Evolutionary conservation across 2,329 filamentous ascomycete species (phyloP).

Genomic region (Hypoxylon sp.): DNA sequence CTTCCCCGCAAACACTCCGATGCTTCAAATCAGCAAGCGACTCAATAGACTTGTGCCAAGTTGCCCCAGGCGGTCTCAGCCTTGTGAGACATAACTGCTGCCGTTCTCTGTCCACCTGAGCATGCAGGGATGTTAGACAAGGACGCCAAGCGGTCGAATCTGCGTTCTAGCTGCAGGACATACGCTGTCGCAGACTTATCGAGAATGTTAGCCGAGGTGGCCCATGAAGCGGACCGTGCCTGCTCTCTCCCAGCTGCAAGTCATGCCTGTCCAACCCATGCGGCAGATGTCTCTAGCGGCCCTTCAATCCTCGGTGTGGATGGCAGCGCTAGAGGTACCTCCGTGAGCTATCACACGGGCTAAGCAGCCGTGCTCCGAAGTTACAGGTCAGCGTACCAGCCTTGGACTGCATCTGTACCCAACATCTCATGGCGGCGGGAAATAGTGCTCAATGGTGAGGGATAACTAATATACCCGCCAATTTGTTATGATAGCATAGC

Average conservation of each 20-base stretch:
- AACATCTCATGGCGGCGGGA: constrained; percentile 38
- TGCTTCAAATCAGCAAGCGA: constrained; percentile 23
- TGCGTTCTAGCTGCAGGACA: constrained; percentile 45
- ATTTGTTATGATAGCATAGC: constrained; percentile 39
- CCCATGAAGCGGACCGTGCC: constrained; percentile 45
- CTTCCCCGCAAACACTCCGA: constrained; percentile 37
- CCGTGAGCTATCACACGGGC: constrained; percentile 45
- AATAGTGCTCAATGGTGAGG: constrained; percentile 37
- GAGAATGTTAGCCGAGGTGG: constrained; percentile 40
- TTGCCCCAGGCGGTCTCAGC: constrained; percentile 48
- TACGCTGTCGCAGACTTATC: constrained; percentile 40
- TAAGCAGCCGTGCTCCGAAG: constrained; percentile 40
- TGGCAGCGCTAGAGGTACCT: constrained; percentile 30
- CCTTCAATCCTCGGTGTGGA: constrained; percentile 38
- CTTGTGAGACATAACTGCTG: constrained; percentile 47
- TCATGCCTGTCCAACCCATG: constrained; percentile 44
- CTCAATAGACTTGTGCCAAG: constrained; percentile 39
- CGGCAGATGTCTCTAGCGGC: constrained; percentile 36
- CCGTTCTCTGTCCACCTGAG: constrained; percentile 33
- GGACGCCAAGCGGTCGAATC: constrained; percentile 37
- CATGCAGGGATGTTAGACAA: constrained; percentile 45
- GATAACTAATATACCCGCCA: constrained; percentile 41
- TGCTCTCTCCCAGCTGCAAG: constrained; percentile 36
- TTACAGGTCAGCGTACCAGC: constrained; percentile 43
- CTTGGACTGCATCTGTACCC: constrained; percentile 46